phyloP scores from a whole-genome alignment of 441 rosid genomes.

The Manihot esculenta region DNA sequence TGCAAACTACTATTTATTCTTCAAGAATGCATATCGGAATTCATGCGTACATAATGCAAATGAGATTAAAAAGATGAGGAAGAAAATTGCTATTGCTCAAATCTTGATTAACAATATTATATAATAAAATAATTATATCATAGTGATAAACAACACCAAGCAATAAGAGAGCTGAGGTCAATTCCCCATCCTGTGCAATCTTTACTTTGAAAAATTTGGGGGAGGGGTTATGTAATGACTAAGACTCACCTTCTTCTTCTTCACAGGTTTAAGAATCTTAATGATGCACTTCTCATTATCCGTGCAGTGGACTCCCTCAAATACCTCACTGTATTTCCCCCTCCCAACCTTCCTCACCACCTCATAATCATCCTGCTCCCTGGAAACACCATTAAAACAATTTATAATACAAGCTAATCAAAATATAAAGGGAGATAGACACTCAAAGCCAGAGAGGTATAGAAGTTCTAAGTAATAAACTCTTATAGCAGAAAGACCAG shows the following conservation, averaged over 20 bases:
- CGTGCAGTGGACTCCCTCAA: conserved; percentile 83
- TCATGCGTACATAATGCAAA: background rate
- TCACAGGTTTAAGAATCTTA: conserved; percentile 96
- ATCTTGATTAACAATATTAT: background rate
- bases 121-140: background rate
- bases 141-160: background rate
- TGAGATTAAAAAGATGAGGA: background rate
- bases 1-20: background rate
- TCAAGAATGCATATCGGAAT: background rate
- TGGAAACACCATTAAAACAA: conserved; percentile 30
- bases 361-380: conserved; percentile 97
- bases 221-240: background rate
- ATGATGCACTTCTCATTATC: conserved; percentile 81
- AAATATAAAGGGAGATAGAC: background rate
- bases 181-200: background rate
- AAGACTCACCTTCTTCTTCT: conserved; percentile 90
- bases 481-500: no score
- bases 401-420: background rate
- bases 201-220: background rate
- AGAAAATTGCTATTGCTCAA: background rate
- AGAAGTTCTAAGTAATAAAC: no score
- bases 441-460: background rate
- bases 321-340: conserved; percentile 97
- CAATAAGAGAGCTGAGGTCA: background rate
- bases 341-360: conserved; percentile 97